phyloP scores from a whole-genome alignment of 495 filamentous ascomycete species.

The Aspergillus funiculosus region DNA sequence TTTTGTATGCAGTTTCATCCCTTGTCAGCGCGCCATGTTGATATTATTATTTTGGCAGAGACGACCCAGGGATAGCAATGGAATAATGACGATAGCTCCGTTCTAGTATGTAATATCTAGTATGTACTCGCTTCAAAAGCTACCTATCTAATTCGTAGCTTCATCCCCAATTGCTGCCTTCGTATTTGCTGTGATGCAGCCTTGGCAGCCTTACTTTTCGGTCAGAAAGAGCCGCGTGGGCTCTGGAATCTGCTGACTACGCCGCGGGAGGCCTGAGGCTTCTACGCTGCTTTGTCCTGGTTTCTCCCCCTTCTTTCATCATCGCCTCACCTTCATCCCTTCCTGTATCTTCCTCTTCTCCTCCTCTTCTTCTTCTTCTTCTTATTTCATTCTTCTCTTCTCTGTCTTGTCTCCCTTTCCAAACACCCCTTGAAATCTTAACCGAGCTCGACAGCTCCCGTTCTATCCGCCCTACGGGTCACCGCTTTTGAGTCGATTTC shows the following conservation, averaged over 20 bases:
- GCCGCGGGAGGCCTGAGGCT: conserved; percentile 2
- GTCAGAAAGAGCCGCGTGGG: conserved; percentile 16
- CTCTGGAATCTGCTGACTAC: conserved; percentile 20
- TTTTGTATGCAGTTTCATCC: conserved; percentile 3
- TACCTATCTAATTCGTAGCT: too few species aligned
- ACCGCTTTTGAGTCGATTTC: conserved; percentile 6
- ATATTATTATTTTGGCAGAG: background rate
- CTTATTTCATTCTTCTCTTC: background rate
- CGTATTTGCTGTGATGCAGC: background rate
- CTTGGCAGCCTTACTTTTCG: conserved; percentile 14
- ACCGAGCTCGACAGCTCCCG: background rate
- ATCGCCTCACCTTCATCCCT: conserved; percentile 18
- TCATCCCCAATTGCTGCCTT: background rate
- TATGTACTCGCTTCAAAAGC: too few species aligned
- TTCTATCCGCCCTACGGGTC: background rate
- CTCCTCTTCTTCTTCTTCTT: conserved; percentile 7
- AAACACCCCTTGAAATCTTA: background rate
- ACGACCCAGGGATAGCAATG: background rate
- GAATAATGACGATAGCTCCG: too few species aligned
- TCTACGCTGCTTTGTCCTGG: conserved; percentile 3
- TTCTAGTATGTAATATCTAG: too few species aligned
- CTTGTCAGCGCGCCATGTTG: background rate
- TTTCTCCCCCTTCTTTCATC: conserved; percentile 26
- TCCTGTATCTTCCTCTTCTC: conserved; percentile 13
- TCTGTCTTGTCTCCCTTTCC: conserved; percentile 2